Evolutionary conservation across 495 filamentous ascomycete species (phyloP).

Genomic region (Penicillium manginii): DNA sequence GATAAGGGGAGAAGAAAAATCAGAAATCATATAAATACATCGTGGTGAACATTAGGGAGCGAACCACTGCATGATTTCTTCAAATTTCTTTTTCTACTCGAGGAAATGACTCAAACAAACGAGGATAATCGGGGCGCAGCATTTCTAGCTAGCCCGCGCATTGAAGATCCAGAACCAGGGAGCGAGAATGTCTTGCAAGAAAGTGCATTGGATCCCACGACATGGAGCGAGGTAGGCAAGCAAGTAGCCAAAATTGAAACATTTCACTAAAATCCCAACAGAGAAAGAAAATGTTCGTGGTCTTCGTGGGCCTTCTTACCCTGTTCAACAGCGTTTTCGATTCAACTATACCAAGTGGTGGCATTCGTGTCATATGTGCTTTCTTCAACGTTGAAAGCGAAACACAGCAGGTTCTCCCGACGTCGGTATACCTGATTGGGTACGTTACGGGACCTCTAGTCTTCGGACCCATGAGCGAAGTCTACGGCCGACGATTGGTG

Average conservation of each 20-base stretch:
- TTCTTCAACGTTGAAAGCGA: slow-evolving; percentile 34
- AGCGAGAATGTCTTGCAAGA: neutral
- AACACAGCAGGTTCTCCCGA: slow-evolving; percentile 59
- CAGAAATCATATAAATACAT: neutral
- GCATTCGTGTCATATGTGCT: neutral
- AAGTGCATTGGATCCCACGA: neutral
- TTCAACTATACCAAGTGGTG: slow-evolving; percentile 34
- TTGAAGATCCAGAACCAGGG: neutral
- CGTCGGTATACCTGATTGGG: slow-evolving; percentile 64
- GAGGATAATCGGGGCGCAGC: no score
- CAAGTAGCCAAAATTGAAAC: no score
- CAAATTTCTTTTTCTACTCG: no score
- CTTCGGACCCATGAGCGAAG: slow-evolving; percentile 68
- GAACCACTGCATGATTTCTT: no score
- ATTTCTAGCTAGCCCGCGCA: neutral
- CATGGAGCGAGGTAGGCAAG: neutral
- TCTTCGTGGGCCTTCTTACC: slow-evolving; percentile 53
- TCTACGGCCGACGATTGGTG: slow-evolving; percentile 62
- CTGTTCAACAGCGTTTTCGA: slow-evolving; percentile 70
- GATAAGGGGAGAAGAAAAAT: neutral
- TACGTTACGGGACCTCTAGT: slow-evolving; percentile 56
- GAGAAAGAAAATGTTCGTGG: slow-evolving; percentile 5
- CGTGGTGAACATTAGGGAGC: no score
- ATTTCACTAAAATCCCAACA: neutral
- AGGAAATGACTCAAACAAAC: no score